Evolutionary conservation across 2,329 filamentous ascomycete species (phyloP).

Genomic region (Aspergillus viridinutans): DNA sequence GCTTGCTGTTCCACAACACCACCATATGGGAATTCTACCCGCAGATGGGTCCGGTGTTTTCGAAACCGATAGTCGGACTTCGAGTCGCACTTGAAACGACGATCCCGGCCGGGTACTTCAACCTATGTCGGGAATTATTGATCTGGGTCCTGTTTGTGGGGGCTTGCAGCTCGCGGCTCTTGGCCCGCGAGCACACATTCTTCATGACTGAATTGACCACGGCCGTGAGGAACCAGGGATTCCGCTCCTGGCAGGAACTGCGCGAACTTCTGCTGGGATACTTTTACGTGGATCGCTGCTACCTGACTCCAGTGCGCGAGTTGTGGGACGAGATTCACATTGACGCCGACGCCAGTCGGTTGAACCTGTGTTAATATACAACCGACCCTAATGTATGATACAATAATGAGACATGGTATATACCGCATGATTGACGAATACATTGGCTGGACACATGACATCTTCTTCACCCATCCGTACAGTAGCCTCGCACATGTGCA

Average conservation of each 20-base stretch:
- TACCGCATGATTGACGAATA: background rate
- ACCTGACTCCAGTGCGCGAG: constrained; percentile 25
- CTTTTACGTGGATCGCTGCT: constrained; percentile 35
- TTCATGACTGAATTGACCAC: constrained; percentile 30
- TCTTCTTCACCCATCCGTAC: background rate
- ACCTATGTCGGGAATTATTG: constrained; percentile 29
- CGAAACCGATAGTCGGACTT: constrained; percentile 31
- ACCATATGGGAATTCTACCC: constrained; percentile 39
- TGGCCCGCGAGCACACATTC: constrained; percentile 25
- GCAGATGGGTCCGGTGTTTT: constrained; percentile 30
- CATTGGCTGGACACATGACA: background rate
- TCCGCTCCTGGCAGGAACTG: constrained; percentile 32
- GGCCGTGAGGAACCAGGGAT: constrained; percentile 23
- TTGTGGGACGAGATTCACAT: constrained; percentile 31
- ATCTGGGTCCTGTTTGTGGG: constrained; percentile 37
- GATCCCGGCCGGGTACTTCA: constrained; percentile 29
- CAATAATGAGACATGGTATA: constrained; percentile 14
- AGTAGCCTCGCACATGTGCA: background rate
- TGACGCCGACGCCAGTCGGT: constrained; percentile 11
- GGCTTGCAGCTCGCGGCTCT: constrained; percentile 23
- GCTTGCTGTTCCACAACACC: constrained; percentile 37
- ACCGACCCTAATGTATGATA: constrained; percentile 8
- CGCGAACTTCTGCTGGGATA: constrained; percentile 28
- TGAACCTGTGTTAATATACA: background rate
- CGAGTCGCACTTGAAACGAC: constrained; percentile 30